Evolutionary conservation across 2,329 filamentous ascomycete species (phyloP), one percentile per base, ranked within the genome.

Genomic region (Calonectria pseudoturangicola): DNA sequence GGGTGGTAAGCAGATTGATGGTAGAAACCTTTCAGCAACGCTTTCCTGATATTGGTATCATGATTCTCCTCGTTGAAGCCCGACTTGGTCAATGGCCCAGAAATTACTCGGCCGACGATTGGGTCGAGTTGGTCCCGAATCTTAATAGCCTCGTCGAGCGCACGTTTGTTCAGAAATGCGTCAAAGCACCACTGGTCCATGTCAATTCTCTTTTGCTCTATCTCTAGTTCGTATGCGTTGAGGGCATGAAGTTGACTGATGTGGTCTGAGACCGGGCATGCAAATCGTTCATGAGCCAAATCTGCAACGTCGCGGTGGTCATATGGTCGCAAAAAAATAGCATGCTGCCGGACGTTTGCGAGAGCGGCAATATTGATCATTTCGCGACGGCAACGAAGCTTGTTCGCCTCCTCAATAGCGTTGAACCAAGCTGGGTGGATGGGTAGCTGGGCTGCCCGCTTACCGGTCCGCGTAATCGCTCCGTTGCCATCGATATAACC

Each of bases 341-440:
- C 5, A 6, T 54, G 33, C 33, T 36, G 9, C 7, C 28, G 50
- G 5, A 28, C 30, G 50, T 15, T 54, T n/a, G 50, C 16, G 4
- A 54, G 50, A 54, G 50, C 50, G n/a, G 50, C 50, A 9, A 54
- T 28, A 18, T 15, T 18, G 9, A 54, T n/a, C 27, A 54, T 54
- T 4, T 33, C 50, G 10, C n/a, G 2, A 6, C 50, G 28, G 28
- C 50, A 54, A 8, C 50, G 28, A 54, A 54, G 50, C 16, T n/a
- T 30, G 25, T 33, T 6, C 2, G 7, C 50, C 27, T 54, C 27
- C 28, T n/a, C 16, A 33, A 54, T 54, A 2, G 50, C 28, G n/a
- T 54, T 54, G n/a, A 18, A 54, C 50, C 50, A 54, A n/a, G 16
- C 50, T 4, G 50, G 50, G 16, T 54, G 16, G 25, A 54, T 8